Percentiles rank a stretch among this genome's conserved stretches.
Conservation (phyloP, 148 eudicot genomes). For the Rhododendron ovatum region DNA sequence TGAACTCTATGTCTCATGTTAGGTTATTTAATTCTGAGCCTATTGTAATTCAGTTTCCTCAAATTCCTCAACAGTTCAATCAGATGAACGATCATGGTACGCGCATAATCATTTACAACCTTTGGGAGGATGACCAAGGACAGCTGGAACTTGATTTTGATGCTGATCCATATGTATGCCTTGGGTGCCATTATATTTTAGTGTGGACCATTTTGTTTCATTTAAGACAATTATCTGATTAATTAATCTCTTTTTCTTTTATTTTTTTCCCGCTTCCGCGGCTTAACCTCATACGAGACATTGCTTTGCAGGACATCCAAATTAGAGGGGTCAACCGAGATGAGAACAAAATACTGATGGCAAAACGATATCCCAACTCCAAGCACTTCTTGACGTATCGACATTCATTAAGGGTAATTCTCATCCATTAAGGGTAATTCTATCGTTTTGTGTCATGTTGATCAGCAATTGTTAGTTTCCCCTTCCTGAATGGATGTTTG, state of each 20-base stretch:
- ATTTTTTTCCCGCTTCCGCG: background rate
- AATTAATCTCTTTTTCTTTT: background rate
- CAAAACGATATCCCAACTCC: conserved; percentile 64
- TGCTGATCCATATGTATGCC: conserved; percentile 66
- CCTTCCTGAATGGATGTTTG: background rate
- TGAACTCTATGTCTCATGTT: background rate
- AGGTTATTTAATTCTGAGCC: background rate
- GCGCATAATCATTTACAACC: conserved; percentile 79
- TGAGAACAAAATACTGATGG: conserved; percentile 76
- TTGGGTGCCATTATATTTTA: background rate
- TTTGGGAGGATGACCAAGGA: conserved; percentile 97
- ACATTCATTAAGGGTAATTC: conserved; percentile 87
- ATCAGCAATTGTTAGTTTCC: background rate
- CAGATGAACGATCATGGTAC: conserved; percentile 77
- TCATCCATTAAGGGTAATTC: no score
- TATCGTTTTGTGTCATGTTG: background rate
- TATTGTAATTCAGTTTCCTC: background rate
- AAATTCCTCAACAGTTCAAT: conserved; percentile 46
- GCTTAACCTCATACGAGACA: background rate
- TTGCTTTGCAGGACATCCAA: conserved; percentile 73
- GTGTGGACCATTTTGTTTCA: conserved; percentile 6
- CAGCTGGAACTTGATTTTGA: conserved; percentile 75
- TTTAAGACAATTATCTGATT: background rate
- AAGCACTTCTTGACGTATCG: conserved; percentile 82
- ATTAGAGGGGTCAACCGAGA: conserved; percentile 85